Evolutionary conservation across 371 early-diverging fungal species (phyloP).

Genomic region (Lichtheimia corymbifera): DNA sequence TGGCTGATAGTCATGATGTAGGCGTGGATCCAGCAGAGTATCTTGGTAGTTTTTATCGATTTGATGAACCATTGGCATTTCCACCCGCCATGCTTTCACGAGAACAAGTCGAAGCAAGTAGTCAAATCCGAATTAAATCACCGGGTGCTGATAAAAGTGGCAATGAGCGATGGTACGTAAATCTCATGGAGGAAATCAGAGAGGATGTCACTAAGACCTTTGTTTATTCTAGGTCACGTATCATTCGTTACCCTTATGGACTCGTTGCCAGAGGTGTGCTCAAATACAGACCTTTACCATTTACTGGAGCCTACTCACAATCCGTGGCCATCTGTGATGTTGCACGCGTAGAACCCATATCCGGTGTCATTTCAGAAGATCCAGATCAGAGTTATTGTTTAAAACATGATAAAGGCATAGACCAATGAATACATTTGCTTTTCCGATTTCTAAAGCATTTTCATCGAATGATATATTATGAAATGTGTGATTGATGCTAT

Average conservation of each 20-base stretch:
- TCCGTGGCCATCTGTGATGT: slow-evolving; percentile 46
- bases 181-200: neutral
- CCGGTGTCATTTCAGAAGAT: slow-evolving; percentile 31
- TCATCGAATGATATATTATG: neutral
- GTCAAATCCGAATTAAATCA: slow-evolving; percentile 63
- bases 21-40: slow-evolving; percentile 58
- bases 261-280: slow-evolving; percentile 66
- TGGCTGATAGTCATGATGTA: neutral
- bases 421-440: neutral
- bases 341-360: slow-evolving; percentile 40
- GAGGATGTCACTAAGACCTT: neutral
- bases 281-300: slow-evolving; percentile 50
- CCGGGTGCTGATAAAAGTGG: slow-evolving; percentile 62
- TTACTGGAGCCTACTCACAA: slow-evolving; percentile 25
- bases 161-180: slow-evolving; percentile 44
- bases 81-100: slow-evolving; percentile 29
- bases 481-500: no score
- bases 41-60: slow-evolving; percentile 55
- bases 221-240: slow-evolving; percentile 37
- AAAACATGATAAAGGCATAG: slow-evolving; percentile 9
- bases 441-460: neutral
- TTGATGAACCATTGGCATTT: slow-evolving; percentile 61
- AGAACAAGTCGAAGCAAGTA: slow-evolving; percentile 34
- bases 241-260: slow-evolving; percentile 64
- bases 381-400: slow-evolving; percentile 40